Conservation (phyloP, 75 land plant species). For the Cupressus sempervirens region DNA sequence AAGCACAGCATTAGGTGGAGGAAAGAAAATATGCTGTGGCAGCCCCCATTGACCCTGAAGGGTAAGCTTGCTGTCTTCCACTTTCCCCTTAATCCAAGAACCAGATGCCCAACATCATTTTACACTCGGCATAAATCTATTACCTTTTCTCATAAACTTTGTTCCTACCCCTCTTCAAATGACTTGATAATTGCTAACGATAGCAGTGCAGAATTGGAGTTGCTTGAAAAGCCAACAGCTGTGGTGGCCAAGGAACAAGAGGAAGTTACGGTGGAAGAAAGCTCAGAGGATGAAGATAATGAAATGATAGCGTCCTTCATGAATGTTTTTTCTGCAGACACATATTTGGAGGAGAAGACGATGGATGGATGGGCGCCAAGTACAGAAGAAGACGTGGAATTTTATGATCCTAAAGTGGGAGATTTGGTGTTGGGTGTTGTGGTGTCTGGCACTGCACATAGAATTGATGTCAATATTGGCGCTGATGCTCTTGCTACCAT, state of each 20-base stretch:
- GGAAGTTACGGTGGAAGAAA: background rate
- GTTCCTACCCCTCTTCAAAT: background rate
- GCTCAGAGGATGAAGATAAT: background rate
- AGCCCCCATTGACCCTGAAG: background rate
- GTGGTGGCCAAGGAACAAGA: slow-evolving; percentile 2
- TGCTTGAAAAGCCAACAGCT: slow-evolving; percentile 43
- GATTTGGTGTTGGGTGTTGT: slow-evolving; percentile 80
- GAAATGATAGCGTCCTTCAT: background rate
- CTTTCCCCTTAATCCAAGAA: background rate
- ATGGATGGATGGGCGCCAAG: background rate
- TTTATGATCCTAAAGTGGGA: slow-evolving; percentile 67
- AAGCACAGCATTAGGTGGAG: background rate
- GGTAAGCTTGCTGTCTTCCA: background rate
- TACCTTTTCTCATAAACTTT: background rate
- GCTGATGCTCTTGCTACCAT: slow-evolving; percentile 65
- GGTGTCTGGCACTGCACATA: slow-evolving; percentile 74
- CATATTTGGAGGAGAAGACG: slow-evolving; percentile 10
- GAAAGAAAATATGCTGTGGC: background rate
- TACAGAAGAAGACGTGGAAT: slow-evolving; percentile 33
- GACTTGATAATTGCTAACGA: background rate
- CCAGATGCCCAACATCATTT: background rate
- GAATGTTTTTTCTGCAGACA: background rate
- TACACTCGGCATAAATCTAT: background rate
- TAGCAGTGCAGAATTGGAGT: slow-evolving; percentile 25
- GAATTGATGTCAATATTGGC: slow-evolving; percentile 75